Base-by-base conservation (phyloP, 768 basidiomycete genomes). In the Tricholomella constricta region DNA sequence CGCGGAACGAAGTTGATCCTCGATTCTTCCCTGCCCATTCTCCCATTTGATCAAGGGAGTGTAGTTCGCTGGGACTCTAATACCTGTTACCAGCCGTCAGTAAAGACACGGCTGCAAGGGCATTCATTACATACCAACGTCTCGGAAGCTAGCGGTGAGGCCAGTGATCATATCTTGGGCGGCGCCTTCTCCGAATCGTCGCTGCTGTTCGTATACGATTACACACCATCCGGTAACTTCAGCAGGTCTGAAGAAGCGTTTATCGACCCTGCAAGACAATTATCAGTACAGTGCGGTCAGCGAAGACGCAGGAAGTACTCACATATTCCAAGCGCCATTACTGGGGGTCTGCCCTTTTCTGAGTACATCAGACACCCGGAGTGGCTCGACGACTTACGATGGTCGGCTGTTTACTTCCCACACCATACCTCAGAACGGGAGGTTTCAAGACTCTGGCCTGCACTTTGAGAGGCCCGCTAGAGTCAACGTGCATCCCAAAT, bases 301-400 rank as follows among this genome's bases (percentile, higher is more conserved):
- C 17, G 36, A 11, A 38, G 42, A 41, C 31, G n/a, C 46, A 29
- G 52, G 19, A 51, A 27, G 50, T 52, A 69, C 71, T 34, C 47
- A 84, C 90, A 91, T 88, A 52, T 91, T 92, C 90, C 90, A 92
- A 0, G 82, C 69, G 4, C 90, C 90, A 48, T 89, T 82, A 6
- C 65, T 71, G 0, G 88, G 89, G 31, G 63, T 67, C 86, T 88
- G 54, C 12, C 45, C 35, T 22, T 32, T 12, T 4, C 32, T 56
- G 25, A 60, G 48, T 52, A 35, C 46, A 10, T 55, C 25, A 51
- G 40, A 36, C 25, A 48, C 52, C 14, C 29, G 37, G 51, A 22
- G 37, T 22, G 7, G 49, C 25, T 46, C 14, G 20, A 23, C 48
- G 31, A 70, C 84, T 59, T 57, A 86, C 86, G 15, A 88, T 81